Evolutionary conservation across 2,329 filamentous ascomycete species (phyloP), one percentile per base, ranked within the genome.

Genomic region (Myriosclerotinia duriaeana): DNA sequence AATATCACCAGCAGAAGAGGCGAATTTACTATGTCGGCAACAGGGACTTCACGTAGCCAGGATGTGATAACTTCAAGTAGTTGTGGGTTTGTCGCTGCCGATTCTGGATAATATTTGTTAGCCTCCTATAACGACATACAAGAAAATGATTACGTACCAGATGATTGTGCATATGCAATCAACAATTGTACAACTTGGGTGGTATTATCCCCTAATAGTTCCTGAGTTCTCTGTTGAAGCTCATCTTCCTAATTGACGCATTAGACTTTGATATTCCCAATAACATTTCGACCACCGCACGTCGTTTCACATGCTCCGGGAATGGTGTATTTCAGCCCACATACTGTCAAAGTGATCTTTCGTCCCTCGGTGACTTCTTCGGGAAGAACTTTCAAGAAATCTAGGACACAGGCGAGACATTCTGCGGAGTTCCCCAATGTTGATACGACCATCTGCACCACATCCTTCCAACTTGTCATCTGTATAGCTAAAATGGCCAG

Each of bases 311-410:
- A 72, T 70, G 71, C 69, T 75, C 71, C 70, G 66, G 80, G 78
- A 80, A 78, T 80, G 81, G 78, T 80, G 77, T 77, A 75, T 80
- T 78, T 82, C 82, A 83, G 82, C 89, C 88, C 85, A 94, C 92
- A 83, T 95, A 97, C 93, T 87, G 92, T 93, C 81, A 99, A 86
- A 85, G 93, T 97, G 85, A 99, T 97, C 83, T 98, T 99, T 81
- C 95, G 92, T 81, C 95, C 95, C 85, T 99, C 94, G 74, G 92
- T 98, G 77, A 99, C 95, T 85, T 99, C 95, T 84, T 99, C 95
- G 66, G 95, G 95, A 72, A 99, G 88, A 75, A 99, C 93, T 79
- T 92, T 93, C 72, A 99, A 84, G 79, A 99, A 99, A 79, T 99
- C 95, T 76, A 99, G 84, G 75, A 98, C 90, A 78, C 91, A 95